These are phyloP conservation scores for Neonectria ditissima DNA, from an alignment of 2,329 filamentous ascomycete species.

Conservation along the genomic window DNA sequence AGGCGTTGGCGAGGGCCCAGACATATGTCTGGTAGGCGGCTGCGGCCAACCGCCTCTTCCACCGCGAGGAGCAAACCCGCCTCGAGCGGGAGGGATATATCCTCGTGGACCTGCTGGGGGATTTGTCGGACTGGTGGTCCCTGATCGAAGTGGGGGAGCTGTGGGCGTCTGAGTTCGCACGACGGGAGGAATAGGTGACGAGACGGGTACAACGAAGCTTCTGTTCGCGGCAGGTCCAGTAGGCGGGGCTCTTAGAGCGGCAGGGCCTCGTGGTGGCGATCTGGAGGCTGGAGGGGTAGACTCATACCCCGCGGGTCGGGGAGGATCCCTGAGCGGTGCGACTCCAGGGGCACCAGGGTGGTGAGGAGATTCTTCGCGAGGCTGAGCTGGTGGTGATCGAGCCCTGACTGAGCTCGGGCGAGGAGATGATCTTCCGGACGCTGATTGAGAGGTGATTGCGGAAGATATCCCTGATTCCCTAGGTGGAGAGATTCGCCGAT, in stretches of 20 bases:
- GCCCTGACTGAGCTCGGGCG: constrained; percentile 59
- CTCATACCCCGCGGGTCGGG: constrained; percentile 45
- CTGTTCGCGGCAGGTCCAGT: constrained; percentile 56
- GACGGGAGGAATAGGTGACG: constrained; percentile 50
- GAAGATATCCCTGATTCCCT: constrained; percentile 64
- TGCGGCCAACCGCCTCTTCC: constrained; percentile 60
- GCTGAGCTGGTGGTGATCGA: constrained; percentile 60
- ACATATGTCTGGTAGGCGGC: constrained; percentile 48
- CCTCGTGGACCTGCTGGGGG: constrained; percentile 68
- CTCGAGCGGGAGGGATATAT: constrained; percentile 60
- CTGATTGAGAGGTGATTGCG: constrained; percentile 62
- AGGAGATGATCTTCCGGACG: constrained; percentile 66
- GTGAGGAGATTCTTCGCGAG: constrained; percentile 56
- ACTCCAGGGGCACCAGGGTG: constrained; percentile 40
- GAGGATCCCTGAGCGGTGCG: constrained; percentile 44
- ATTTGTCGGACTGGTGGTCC: constrained; percentile 59
- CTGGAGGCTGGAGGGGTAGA: constrained; percentile 46
- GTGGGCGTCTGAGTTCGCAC: constrained; percentile 51
- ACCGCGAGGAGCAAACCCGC: constrained; percentile 59
- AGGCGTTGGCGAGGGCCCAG: constrained; percentile 53
- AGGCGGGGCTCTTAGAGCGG: constrained; percentile 64
- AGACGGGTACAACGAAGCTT: constrained; percentile 53
- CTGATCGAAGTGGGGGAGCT: constrained; percentile 50
- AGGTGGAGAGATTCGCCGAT: constrained; percentile 61
- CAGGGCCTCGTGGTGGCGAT: constrained; percentile 68